phyloP scores from a whole-genome alignment of 768 basidiomycete species.

The Chiua virens region DNA sequence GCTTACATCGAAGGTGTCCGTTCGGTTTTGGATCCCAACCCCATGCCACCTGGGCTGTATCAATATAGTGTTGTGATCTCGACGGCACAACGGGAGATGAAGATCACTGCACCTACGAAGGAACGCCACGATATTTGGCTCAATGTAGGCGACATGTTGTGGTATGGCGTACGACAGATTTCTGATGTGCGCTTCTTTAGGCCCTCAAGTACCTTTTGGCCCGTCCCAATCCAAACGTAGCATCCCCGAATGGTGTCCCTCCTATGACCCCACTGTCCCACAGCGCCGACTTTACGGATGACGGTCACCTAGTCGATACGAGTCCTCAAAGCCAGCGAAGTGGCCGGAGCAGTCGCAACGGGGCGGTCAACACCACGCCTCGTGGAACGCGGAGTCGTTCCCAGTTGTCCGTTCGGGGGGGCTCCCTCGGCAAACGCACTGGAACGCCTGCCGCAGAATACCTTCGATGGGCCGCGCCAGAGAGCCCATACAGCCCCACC shows the following conservation, averaged over 20 bases:
- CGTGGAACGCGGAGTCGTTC: constrained; percentile 78
- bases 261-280: constrained; percentile 52
- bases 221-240: constrained; percentile 50
- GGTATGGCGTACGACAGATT: constrained; percentile 2
- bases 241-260: constrained; percentile 32
- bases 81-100: constrained; percentile 95
- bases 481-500: constrained; percentile 75
- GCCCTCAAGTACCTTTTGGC: constrained; percentile 89
- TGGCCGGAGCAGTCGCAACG: constrained; percentile 54
- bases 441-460: constrained; percentile 94
- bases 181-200: constrained; percentile 40
- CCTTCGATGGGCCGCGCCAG: constrained; percentile 73
- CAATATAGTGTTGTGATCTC: constrained; percentile 92
- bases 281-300: constrained; percentile 46
- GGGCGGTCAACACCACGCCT: constrained; percentile 72
- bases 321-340: constrained; percentile 80
- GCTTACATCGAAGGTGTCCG: constrained; percentile 93
- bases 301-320: constrained; percentile 49
- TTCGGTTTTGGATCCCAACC: constrained; percentile 91
- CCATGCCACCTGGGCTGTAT: constrained; percentile 91
- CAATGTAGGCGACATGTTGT: constrained; percentile 53
- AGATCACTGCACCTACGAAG: constrained; percentile 94
- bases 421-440: constrained; percentile 80
- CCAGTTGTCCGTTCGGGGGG: constrained; percentile 66
- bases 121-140: constrained; percentile 98